Base-by-base conservation (phyloP, 306 rosid genomes). In the Lathyrus tuberosus region DNA sequence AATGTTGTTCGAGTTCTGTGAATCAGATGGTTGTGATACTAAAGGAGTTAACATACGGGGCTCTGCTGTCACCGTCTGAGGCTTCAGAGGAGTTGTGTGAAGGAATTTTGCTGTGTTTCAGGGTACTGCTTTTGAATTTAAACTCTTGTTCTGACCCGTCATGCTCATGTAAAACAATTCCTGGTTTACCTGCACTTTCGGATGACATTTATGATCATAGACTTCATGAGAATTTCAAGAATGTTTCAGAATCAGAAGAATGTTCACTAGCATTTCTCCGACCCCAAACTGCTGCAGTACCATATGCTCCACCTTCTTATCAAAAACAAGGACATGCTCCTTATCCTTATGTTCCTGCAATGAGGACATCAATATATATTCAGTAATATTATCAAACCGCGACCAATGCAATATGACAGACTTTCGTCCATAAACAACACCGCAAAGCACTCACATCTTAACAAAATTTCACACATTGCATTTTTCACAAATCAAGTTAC, bases 41-140 rank as follows among this genome's bases (percentile, higher is more conserved):
- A 73, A 93, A 93, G 76, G 90, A 90, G 83, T 90, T 93, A 75
- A 93, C 98, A 12, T 82, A 80, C 20, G 97, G 96, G 70, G 98
- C 97, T 49, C 68, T 93, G 80, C 82, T 93, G 62, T 81, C 96
- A 67, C 96, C 97, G 16, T 78, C 83, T 2, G 94, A 93, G 64
- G 98, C 98, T 49, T 93, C 98, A 43, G 98, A 93, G 82, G 98
- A 93, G 87, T 88, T 93, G 48, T 96, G 97, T 58, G 98, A 81
- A 87, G 97, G 98, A 82, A 80, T 88, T 79, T 49, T 93, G 16
- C 81, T 84, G 83, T 93, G 97, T 80, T 83, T 85, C 68, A 86
- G 72, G 89, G 89, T 82, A 26, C 72, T 93, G 48, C 85, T 93
- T 76, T 67, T 75, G 74, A 83, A 73, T 80, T 83, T 93, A 79